These are phyloP conservation scores for Stentor coeruleus DNA, from an alignment of 73 alveolate genomes.

Conservation along the genomic window DNA sequence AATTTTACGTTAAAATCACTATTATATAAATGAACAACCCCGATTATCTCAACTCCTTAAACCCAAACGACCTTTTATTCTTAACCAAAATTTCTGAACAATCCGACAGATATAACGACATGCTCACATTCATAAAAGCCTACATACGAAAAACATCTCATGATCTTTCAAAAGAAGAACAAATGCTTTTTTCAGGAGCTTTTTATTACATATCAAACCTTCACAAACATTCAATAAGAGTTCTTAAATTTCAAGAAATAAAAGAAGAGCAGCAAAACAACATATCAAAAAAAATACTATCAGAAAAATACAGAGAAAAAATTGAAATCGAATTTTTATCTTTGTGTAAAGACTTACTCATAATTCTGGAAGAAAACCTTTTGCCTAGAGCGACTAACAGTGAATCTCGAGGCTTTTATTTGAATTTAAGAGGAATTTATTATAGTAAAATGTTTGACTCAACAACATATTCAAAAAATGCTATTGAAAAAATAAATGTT, in stretches of 20 bases:
- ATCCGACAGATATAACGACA: slow-evolving; percentile 65
- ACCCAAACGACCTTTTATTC: background rate
- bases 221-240: slow-evolving; percentile 52
- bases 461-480: slow-evolving; percentile 18
- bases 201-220: slow-evolving; percentile 62
- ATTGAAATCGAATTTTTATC: slow-evolving; percentile 15
- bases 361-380: background rate
- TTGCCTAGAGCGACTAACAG: background rate
- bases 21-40: too few species aligned
- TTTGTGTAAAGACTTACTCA: background rate
- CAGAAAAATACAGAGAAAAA: background rate
- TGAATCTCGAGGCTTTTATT: slow-evolving; percentile 39
- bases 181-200: slow-evolving; percentile 59
- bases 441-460: slow-evolving; percentile 49
- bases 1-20: too few species aligned
- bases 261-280: slow-evolving; percentile 6
- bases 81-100: slow-evolving; percentile 67
- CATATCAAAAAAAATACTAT: background rate
- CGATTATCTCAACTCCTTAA: too few species aligned
- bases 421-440: slow-evolving; percentile 53
- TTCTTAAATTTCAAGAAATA: slow-evolving; percentile 35
- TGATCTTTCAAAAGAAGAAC: slow-evolving; percentile 9
- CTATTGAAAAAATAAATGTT: slow-evolving; percentile 38
- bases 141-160: slow-evolving; percentile 19
- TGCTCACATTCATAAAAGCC: slow-evolving; percentile 39